Evolutionary conservation across 2,329 filamentous ascomycete genomes (phyloP), one percentile per base, ranked within the genome.

Genomic region (Rasamsonia emersonii): DNA sequence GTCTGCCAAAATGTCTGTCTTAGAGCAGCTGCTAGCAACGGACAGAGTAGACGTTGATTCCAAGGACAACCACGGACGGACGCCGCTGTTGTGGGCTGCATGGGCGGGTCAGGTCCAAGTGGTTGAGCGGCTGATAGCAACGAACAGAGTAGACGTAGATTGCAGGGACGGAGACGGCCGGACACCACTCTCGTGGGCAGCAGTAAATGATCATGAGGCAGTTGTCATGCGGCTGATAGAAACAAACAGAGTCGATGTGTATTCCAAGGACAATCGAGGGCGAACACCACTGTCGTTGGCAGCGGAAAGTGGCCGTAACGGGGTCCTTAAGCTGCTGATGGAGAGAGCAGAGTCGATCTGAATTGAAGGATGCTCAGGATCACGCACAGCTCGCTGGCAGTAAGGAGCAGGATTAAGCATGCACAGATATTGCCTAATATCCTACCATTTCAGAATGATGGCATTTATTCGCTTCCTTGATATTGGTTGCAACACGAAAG

Each of bases 191-290:
- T 30, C 10, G n/a, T 3, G 5, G 15, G 28, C 28, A 8, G 5
- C 28, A 9, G 15, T 3, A 3, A 4, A 11, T 3, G 18, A 19
- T 14, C 5, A 30, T 30, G 11, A 21, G 28, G 28, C 17, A 13
- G n/a, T 30, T 9, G 28, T 30, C 10, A 30, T 13, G 8, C 15
- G 17, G 17, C 28, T 30, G 11, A n/a, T 30, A 7, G 24, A 7
- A 23, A 23, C 20, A 11, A 13, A 26, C 9, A 13, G 11, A 6
- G 24, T 13, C 11, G 11, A 13, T 7, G 9, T 13, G 7, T 9
- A 26, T 13, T 26, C 24, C 7, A 26, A 26, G 11, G 24, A 26
- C n/a, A n/a, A n/a, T n/a, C n/a, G n/a, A n/a, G n/a, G n/a, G n/a
- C n/a, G n/a, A n/a, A n/a, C n/a, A n/a, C n/a, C n/a, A n/a, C n/a